These are phyloP conservation scores for Bolboschoenus planiculmis DNA, from an alignment of 176 grass and related monocot species.

Conservation along the genomic window DNA sequence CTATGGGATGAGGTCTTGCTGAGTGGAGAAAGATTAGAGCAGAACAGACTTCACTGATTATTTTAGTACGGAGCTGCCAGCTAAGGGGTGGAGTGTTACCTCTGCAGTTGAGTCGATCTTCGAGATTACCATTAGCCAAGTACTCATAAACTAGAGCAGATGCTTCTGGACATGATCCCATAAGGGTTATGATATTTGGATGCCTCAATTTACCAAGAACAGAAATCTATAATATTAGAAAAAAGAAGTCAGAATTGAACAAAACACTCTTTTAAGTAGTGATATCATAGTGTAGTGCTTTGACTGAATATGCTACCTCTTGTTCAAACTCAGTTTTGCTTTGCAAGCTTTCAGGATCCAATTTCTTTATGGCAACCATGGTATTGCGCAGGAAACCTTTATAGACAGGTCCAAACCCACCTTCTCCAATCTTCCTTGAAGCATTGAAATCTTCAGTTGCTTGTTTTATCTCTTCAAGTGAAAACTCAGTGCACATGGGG, in stretches of 20 bases:
- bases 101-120: conserved; percentile 34
- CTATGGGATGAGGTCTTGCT: conserved; percentile 36
- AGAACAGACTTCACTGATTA: conserved; percentile 43
- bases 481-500: conserved; percentile 33
- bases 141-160: conserved; percentile 44
- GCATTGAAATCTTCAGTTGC: conserved; percentile 47
- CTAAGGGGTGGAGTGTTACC: conserved; percentile 30
- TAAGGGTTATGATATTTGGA: conserved; percentile 50
- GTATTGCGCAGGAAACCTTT: conserved; percentile 54
- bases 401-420: conserved; percentile 57
- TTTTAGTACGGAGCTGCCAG: conserved; percentile 42
- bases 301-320: background rate
- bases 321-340: conserved; percentile 32
- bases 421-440: conserved; percentile 41
- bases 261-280: background rate
- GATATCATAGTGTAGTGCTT: background rate
- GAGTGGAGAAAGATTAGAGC: conserved; percentile 55
- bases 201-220: conserved; percentile 52
- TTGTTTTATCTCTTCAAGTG: conserved; percentile 41
- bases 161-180: conserved; percentile 44
- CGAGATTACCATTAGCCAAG: conserved; percentile 47
- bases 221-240: conserved; percentile 31
- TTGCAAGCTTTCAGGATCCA: conserved; percentile 42
- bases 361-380: conserved; percentile 48
- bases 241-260: background rate